Base-by-base conservation (phyloP, 2,329 filamentous ascomycete genomes). In the Colletotrichum abscissum region DNA sequence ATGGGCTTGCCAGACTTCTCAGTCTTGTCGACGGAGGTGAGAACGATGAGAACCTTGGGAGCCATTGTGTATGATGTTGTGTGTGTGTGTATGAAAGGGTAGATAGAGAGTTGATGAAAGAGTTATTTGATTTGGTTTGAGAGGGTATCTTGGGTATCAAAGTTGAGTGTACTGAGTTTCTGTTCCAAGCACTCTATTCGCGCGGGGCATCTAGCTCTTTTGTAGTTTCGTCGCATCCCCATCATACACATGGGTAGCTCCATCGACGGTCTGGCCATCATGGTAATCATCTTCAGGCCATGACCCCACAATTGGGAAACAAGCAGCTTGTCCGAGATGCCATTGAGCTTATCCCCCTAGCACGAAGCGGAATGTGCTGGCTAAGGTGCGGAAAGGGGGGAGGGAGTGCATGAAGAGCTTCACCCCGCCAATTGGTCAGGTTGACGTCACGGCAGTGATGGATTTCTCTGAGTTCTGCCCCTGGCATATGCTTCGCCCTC, bases 11-110 rank as follows among this genome's bases (percentile, higher is more conserved):
- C 85, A 57, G 86, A 84, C 76, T 83, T 79, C 77, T 84, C 84
- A 60, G 90, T 86, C 80, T 84, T 82, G 79, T 80, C 82, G 80
- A 89, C 86, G 74, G 92, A 94, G 76, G 91, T 93, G 74, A 94
- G 89, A 71, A 95, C 90, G 81, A 94, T 84, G 84, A 95, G 92
- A 75, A 94, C 84, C 70, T 92, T 93, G 77, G 85, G 86, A 5
- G 69, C 68, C 72, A 74, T 74, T 74, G 16, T 49, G 68, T 42
- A 11, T 33, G n/a, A 22, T 55, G 12, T 56, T 26, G 38, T n/a
- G 5, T 54, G 2, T 54, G 2, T 24, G n/a, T 30, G 1, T 19
- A 2, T 19, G 7, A 24, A 26, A 26, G 3, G 30, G 3, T 22
- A 11, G 22, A 64, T 22, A 11, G 22, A 64, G 38, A 24, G 22